These are phyloP conservation scores for Perkinsus olseni DNA, from an alignment of 169 alveolate genomes.

Conservation along the genomic window DNA sequence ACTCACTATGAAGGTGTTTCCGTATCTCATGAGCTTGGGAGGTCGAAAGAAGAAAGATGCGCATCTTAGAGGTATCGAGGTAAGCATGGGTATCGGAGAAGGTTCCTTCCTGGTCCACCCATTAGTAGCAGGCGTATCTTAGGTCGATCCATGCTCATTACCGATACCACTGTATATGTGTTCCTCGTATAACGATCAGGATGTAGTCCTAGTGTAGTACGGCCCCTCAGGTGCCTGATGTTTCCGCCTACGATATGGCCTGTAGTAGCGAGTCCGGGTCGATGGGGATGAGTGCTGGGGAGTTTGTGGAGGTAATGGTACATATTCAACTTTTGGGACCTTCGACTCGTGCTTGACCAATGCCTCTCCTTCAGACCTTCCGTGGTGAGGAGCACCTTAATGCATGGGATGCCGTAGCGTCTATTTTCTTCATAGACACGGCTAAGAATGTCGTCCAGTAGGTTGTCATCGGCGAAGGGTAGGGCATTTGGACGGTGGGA, in stretches of 20 bases:
- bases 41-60: conserved; percentile 53
- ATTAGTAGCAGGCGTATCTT: too few species aligned
- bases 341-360: neutral
- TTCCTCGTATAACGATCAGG: too few species aligned
- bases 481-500: conserved; percentile 17
- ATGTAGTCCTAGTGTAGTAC: too few species aligned
- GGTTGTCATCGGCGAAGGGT: neutral
- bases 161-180: too few species aligned
- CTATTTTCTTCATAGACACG: conserved; percentile 77
- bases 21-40: conserved; percentile 54
- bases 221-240: conserved; percentile 61
- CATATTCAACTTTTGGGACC: neutral
- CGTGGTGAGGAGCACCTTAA: conserved; percentile 27
- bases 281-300: conserved; percentile 77
- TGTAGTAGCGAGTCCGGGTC: conserved; percentile 47
- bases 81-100: neutral
- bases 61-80: conserved; percentile 30
- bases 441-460: conserved; percentile 59
- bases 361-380: neutral
- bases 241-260: conserved; percentile 44
- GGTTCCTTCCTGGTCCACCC: too few species aligned
- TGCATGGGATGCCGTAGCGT: conserved; percentile 67
- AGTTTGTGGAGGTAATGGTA: conserved; percentile 56
- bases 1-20: conserved; percentile 11
- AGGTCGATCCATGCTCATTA: too few species aligned